Percentiles rank a stretch among this genome's conserved stretches.
Evolutionary conservation across 306 rosid genomes (phyloP).

Genomic region (Fagus crenata): DNA sequence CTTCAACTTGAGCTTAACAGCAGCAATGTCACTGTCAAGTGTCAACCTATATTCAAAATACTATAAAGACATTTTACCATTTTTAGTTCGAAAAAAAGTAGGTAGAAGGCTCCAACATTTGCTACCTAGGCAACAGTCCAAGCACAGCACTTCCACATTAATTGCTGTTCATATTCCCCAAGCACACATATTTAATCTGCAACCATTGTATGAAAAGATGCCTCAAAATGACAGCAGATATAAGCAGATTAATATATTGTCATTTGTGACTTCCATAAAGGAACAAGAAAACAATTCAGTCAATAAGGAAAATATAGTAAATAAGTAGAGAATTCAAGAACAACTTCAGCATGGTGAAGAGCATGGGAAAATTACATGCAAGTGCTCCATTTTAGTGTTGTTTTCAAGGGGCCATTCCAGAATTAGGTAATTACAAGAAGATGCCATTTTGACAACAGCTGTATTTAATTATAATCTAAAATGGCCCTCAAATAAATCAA

Average conservation of each 20-base stretch:
- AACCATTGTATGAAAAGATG: conserved; percentile 10
- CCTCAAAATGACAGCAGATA: conserved; percentile 4
- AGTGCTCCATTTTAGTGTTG: not conserved
- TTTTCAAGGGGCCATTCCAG: not conserved
- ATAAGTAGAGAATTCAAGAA: not conserved
- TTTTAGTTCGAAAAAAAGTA: not conserved
- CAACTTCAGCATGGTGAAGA: not conserved
- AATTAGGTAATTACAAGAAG: not conserved
- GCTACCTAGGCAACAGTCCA: conserved; percentile 23
- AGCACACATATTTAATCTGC: conserved; percentile 84
- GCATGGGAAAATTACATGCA: not conserved
- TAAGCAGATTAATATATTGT: not conserved
- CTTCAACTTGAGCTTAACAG: not conserved
- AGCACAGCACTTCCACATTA: conserved; percentile 37
- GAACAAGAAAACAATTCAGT: not conserved
- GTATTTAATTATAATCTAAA: not conserved
- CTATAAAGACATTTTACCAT: not conserved
- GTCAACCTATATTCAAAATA: not conserved
- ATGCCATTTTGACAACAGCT: too few species aligned
- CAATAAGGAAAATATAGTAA: not conserved
- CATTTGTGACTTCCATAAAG: not conserved
- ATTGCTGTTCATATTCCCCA: conserved; percentile 76
- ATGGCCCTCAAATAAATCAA: not conserved
- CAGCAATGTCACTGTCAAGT: too few species aligned
- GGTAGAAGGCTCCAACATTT: conserved; percentile 6